Evolutionary conservation across 257 asterid genomes (phyloP).

Genomic region (Hygrophila difformis): DNA sequence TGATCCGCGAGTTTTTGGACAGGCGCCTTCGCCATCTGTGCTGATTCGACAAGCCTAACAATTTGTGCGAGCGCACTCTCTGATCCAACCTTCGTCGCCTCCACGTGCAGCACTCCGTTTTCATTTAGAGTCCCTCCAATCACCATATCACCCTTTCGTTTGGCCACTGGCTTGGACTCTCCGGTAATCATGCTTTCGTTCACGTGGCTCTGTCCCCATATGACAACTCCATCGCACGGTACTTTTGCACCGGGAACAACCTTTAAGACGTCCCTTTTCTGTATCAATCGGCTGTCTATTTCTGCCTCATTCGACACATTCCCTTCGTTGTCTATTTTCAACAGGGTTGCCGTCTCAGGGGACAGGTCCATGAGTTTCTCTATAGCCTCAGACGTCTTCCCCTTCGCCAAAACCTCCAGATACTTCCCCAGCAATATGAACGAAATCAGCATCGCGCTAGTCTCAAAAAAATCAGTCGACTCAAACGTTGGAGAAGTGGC

Average conservation of each 20-base stretch:
- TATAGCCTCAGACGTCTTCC: constrained; percentile 62
- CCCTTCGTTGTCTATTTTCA: constrained; percentile 32
- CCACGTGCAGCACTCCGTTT: constrained; percentile 52
- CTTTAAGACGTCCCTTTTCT: constrained; percentile 51
- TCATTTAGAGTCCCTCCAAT: constrained; percentile 71
- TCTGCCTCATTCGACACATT: constrained; percentile 49
- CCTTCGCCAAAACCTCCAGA: constrained; percentile 57
- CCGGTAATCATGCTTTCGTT: constrained; percentile 76
- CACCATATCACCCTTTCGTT: constrained; percentile 48
- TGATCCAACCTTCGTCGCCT: constrained; percentile 64
- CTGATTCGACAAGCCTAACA: constrained; percentile 54
- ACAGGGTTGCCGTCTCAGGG: constrained; percentile 42
- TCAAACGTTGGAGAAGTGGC: constrained; percentile 35
- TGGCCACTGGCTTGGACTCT: constrained; percentile 58
- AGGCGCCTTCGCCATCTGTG: constrained; percentile 64
- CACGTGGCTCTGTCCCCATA: constrained; percentile 56
- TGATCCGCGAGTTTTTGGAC: constrained; percentile 63
- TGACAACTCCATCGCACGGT: constrained; percentile 63
- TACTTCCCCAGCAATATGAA: constrained; percentile 57
- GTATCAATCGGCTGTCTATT: constrained; percentile 54
- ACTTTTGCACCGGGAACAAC: constrained; percentile 69
- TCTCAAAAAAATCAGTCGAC: constrained; percentile 52
- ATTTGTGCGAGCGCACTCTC: constrained; percentile 69
- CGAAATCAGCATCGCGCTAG: constrained; percentile 58
- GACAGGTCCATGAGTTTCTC: constrained; percentile 66